Evolutionary conservation across 192 early-diverging fungal species (phyloP).

Genomic region (Thoreauomyces humboldtii): DNA sequence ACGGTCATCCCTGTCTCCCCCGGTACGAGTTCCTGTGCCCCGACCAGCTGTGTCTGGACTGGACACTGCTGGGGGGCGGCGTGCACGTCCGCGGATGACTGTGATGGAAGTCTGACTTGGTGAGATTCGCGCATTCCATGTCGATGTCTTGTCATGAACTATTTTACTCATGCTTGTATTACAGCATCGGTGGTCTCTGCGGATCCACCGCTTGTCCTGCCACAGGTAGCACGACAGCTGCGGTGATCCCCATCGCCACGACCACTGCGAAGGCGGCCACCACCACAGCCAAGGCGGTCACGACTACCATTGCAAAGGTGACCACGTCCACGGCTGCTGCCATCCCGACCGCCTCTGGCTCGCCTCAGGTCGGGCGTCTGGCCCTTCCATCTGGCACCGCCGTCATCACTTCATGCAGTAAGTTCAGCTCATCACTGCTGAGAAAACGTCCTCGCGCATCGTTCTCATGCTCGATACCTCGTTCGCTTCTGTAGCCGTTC

Average conservation of each 20-base stretch:
- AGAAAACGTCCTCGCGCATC: not conserved
- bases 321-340: constrained; percentile 1
- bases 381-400: not conserved
- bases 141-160: no score
- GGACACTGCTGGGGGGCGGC: not conserved
- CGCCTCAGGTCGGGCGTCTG: not conserved
- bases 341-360: not conserved
- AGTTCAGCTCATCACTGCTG: not conserved
- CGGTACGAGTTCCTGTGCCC: no score
- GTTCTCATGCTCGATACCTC: not conserved
- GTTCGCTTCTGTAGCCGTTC: not conserved
- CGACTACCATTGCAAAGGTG: not conserved
- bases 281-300: not conserved
- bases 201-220: not conserved
- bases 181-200: not conserved
- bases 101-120: not conserved
- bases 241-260: no score
- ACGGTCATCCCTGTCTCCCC: no score
- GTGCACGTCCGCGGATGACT: not conserved
- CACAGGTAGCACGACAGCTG: no score
- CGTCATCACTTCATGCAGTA: not conserved
- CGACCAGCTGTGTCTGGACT: no score
- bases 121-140: no score
- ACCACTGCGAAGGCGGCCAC: not conserved
- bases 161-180: no score